Conservation (phyloP, 2,329 filamentous ascomycete genomes). For the Leptographium lundbergii region DNA sequence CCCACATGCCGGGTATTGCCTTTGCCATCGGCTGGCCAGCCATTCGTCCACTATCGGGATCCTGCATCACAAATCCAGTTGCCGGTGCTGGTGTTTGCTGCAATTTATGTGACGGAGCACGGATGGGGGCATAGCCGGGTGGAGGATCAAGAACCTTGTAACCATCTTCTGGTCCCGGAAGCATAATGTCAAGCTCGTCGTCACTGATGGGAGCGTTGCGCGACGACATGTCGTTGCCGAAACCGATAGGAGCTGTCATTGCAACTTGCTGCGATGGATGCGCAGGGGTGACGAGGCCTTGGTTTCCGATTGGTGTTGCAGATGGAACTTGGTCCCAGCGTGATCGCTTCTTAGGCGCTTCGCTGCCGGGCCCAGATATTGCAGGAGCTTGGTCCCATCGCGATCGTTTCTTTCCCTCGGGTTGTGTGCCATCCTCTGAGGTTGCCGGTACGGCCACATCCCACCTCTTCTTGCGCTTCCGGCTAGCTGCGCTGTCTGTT, state of each 20-base stretch:
- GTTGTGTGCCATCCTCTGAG: conserved; percentile 24
- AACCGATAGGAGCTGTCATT: conserved; percentile 39
- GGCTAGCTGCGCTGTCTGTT: conserved; percentile 48
- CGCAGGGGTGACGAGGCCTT: conserved; percentile 66
- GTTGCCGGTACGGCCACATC: conserved; percentile 53
- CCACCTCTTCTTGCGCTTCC: conserved; percentile 93
- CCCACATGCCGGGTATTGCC: conserved; percentile 90
- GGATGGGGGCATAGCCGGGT: conserved; percentile 78
- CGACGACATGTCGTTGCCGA: conserved; percentile 68
- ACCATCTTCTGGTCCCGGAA: conserved; percentile 77
- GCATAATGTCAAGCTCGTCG: conserved; percentile 83
- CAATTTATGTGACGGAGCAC: conserved; percentile 62
- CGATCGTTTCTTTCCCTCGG: conserved; percentile 61
- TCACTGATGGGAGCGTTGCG: conserved; percentile 79
- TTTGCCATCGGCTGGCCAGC: conserved; percentile 86
- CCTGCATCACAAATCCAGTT: conserved; percentile 93
- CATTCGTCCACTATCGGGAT: conserved; percentile 70
- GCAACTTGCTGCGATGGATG: conserved; percentile 52
- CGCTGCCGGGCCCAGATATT: conserved; percentile 26
- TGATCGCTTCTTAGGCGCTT: conserved; percentile 60
- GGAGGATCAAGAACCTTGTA: conserved; percentile 88
- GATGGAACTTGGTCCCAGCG: conserved; percentile 81
- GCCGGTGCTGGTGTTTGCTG: conserved; percentile 63
- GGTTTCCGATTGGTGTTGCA: conserved; percentile 61
- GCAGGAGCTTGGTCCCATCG: conserved; percentile 79